phyloP scores from a whole-genome alignment of 1,284 basidiomycete genomes.

The Trichosporon sp. region DNA sequence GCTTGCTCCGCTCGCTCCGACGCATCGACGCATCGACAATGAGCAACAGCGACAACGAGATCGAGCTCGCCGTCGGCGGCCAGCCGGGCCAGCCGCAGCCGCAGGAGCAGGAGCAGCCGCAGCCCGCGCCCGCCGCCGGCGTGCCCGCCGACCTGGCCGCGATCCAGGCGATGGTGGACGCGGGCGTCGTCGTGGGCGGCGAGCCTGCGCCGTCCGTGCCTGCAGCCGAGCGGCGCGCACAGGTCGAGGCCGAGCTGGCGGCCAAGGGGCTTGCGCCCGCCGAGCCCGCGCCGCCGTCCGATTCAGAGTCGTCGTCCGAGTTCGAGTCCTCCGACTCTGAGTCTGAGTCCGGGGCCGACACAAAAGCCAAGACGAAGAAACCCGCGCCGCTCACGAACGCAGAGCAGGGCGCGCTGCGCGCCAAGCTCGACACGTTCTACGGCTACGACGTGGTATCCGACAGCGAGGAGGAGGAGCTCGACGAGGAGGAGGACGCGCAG shows the following conservation, averaged over 20 bases:
- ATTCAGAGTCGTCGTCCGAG: constrained; percentile 11
- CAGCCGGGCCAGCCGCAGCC: neutral
- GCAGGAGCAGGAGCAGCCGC: no score
- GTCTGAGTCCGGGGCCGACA: constrained; percentile 29
- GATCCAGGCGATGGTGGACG: constrained; percentile 43
- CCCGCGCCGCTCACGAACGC: constrained; percentile 25
- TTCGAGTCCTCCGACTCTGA: constrained; percentile 16
- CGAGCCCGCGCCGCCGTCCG: constrained; percentile 17
- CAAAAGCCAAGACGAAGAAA: constrained; percentile 11
- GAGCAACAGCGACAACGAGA: constrained; percentile 1
- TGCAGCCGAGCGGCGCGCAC: constrained; percentile 35
- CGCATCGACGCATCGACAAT: no score
- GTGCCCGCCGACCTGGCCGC: constrained; percentile 30
- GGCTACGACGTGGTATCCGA: constrained; percentile 8
- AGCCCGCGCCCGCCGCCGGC: neutral
- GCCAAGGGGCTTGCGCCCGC: constrained; percentile 8
- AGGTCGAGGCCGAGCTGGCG: constrained; percentile 34
- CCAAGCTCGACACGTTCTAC: constrained; percentile 26
- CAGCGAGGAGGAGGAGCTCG: constrained; percentile 15
- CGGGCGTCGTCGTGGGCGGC: constrained; percentile 39
- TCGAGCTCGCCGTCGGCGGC: neutral
- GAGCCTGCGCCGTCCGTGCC: constrained; percentile 32
- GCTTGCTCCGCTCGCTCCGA: no score
- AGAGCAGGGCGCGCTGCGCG: constrained; percentile 25
- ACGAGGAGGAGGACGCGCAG: constrained; percentile 10